Evolutionary conservation across 2,329 filamentous ascomycete species (phyloP), one percentile per base, ranked within the genome.

Genomic region (Calonectria pteridis): DNA sequence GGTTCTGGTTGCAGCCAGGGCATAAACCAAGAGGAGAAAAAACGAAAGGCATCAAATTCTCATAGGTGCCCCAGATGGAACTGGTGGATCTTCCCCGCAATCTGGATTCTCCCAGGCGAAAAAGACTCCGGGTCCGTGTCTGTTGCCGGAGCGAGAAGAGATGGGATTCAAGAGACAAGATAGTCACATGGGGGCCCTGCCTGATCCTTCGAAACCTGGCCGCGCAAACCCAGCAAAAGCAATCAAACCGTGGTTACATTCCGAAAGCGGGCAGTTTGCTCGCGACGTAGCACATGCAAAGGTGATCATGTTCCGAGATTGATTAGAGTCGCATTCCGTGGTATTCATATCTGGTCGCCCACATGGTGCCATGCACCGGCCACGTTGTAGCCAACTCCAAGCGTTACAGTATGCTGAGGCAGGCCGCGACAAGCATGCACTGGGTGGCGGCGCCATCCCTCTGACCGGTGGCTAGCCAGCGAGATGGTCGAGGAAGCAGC

Each of bases 401-500:
- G 37, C 26, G 28, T 64, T 18, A 28, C 40, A 49, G 59, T 6
- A 20, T 28, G 18, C 28, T 16, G 35, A 46, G 46, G 59, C 26
- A 64, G 40, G 28, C 16, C 26, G 37, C 26, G 13, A 53, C 66
- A 31, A 16, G 51, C 31, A 62, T 62, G 14, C 7, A 23, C 37
- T 40, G 23, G 74, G 74, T 76, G 72, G 72, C 69, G 74, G 66
- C 72, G 76, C 76, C 75, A 78, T 73, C 77, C 73, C 58, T 65
- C 76, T 74, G 66, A 4, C 76, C 76, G 72, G 58, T 35, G 65
- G 50, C 40, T 31, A 50, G 53, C 40, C 40, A 50, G 53, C 58
- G 31, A 65, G 29, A 26, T 37, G 51, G 53, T 64, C 35, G 69
- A 67, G 73, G 77, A 79, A 79, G 71, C 50, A 55, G 6, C 37